A percentile compares a stretch with the other conserved stretches of the same genome.
phyloP scores from a whole-genome alignment of 148 eudicot species.

The Vaccinium darrowii region DNA sequence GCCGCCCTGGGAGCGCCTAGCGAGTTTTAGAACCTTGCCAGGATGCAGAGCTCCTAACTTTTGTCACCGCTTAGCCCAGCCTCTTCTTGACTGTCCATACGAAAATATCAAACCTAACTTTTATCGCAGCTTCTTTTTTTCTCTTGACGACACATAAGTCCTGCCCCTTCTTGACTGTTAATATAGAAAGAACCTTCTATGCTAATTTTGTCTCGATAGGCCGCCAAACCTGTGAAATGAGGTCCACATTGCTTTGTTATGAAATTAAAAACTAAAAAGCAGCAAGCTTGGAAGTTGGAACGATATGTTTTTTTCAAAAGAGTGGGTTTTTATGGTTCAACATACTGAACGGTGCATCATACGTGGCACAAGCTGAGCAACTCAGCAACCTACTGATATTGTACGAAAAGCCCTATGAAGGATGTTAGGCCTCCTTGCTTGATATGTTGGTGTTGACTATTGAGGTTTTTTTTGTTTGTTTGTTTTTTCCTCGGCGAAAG shows the following conservation, averaged over 20 bases:
- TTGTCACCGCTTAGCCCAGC: background rate
- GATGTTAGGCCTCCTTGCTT: background rate
- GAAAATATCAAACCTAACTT: background rate
- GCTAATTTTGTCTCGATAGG: background rate
- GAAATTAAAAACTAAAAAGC: background rate
- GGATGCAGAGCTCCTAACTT: background rate
- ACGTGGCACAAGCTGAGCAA: background rate
- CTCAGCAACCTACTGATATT: background rate
- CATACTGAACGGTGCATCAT: background rate
- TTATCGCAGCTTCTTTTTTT: background rate
- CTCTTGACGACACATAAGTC: background rate
- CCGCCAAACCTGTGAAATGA: background rate
- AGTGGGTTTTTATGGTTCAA: background rate
- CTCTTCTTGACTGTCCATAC: background rate
- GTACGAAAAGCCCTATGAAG: background rate
- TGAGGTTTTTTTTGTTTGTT: background rate
- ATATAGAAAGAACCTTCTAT: background rate
- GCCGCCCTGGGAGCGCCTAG: no score
- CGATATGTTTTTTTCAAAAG: no score
- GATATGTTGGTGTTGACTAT: background rate
- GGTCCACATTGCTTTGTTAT: background rate
- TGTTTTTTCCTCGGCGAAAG: no score
- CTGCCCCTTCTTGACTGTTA: background rate
- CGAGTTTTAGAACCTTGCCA: no score
- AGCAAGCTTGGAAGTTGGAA: background rate